phyloP scores from a whole-genome alignment of 352 stramenopile genomes.

The Thalassiosira livingstoniorum region DNA sequence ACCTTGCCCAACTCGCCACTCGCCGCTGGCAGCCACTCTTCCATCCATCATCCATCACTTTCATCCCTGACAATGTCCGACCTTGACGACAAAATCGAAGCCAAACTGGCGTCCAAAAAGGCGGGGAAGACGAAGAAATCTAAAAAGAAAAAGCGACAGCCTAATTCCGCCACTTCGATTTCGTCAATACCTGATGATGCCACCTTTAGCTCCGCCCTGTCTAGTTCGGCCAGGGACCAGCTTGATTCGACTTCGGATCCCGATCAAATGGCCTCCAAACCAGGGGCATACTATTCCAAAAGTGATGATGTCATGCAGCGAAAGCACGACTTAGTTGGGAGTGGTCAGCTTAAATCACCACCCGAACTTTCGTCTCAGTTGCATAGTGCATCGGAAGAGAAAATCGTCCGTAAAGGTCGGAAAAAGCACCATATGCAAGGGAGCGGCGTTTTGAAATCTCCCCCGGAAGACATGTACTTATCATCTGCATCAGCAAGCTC shows the following conservation, averaged over 20 bases:
- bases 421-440: neutral
- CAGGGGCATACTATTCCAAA: neutral
- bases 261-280: neutral
- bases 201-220: neutral
- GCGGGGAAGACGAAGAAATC: constrained; percentile 4
- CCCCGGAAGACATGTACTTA: constrained; percentile 21
- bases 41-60: too few relatives aligned
- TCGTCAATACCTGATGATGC: too few relatives aligned
- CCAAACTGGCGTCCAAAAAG: constrained; percentile 5
- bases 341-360: constrained; percentile 41
- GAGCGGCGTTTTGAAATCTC: constrained; percentile 27
- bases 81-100: constrained; percentile 19
- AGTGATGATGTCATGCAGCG: constrained; percentile 8
- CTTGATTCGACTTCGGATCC: too few relatives aligned
- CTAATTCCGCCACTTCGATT: too few relatives aligned
- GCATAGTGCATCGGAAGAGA: too few relatives aligned
- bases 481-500: constrained; percentile 1
- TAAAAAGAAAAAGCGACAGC: constrained; percentile 26
- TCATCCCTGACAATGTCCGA: too few relatives aligned
- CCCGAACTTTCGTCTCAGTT: constrained; percentile 30
- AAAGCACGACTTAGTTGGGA: neutral
- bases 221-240: too few relatives aligned
- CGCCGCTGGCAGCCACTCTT: too few relatives aligned
- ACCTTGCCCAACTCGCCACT: too few relatives aligned
- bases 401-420: neutral